Evolutionary conservation across 2,329 filamentous ascomycete genomes (phyloP).

Genomic region (Corinectria fuckeliana): DNA sequence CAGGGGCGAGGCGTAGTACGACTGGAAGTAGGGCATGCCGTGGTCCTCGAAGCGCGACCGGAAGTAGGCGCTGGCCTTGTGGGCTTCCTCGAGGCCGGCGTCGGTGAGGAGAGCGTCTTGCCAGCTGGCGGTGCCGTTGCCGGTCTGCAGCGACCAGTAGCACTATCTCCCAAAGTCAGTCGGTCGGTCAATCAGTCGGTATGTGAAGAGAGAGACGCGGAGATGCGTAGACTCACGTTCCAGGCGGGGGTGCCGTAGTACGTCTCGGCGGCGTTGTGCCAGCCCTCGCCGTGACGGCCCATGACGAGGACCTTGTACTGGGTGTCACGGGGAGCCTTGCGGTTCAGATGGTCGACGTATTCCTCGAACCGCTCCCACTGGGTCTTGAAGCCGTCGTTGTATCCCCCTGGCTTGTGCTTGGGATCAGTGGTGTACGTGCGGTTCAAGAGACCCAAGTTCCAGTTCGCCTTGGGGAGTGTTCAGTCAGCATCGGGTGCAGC

Average conservation of each 20-base stretch:
- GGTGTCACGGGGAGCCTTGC: conserved; percentile 49
- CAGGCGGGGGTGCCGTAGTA: conserved; percentile 73
- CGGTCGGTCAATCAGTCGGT: background rate
- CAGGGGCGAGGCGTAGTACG: conserved; percentile 70
- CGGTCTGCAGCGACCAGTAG: conserved; percentile 70
- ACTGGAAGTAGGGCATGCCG: conserved; percentile 65
- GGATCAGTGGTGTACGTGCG: conserved; percentile 64
- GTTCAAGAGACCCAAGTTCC: conserved; percentile 71
- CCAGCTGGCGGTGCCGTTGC: conserved; percentile 69
- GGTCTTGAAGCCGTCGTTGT: conserved; percentile 50
- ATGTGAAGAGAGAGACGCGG: rapidly evolving
- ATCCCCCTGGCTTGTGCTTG: conserved; percentile 39
- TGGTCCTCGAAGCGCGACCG: conserved; percentile 56
- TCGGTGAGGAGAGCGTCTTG: conserved; percentile 67
- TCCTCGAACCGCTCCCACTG: conserved; percentile 70
- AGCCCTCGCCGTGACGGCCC: conserved; percentile 74
- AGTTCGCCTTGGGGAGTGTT: conserved; percentile 56
- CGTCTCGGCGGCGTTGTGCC: conserved; percentile 66
- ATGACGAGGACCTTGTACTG: conserved; percentile 72
- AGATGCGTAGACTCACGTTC: conserved; percentile 58
- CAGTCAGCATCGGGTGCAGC: conserved; percentile 8
- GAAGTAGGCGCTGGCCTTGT: conserved; percentile 66
- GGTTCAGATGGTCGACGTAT: conserved; percentile 63
- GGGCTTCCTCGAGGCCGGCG: conserved; percentile 62
- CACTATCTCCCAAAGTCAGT: conserved; percentile 49